A percentile compares a stretch with the other conserved stretches of the same genome.
Conservation (phyloP, 805 yeast genomes). For the Candida quercuum region DNA sequence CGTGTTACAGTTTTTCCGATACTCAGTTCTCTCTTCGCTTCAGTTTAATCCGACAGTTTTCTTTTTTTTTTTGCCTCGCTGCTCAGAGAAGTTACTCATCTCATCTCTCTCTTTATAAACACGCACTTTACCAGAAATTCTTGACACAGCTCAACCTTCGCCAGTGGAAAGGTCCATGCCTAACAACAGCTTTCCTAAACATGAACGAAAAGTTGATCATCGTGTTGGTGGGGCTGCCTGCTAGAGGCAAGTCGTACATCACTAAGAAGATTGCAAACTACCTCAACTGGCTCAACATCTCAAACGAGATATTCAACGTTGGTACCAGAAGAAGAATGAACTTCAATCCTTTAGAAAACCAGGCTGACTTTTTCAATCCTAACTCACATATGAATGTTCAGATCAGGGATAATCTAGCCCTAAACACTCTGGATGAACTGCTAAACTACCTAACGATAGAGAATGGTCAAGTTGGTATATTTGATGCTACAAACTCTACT, state of each 20-base stretch:
- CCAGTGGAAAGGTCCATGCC: too few species aligned
- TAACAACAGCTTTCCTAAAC: too few species aligned
- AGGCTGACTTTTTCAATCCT: conserved; percentile 34
- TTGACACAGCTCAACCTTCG: too few species aligned
- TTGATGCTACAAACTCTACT: conserved; percentile 50
- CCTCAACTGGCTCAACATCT: conserved; percentile 60
- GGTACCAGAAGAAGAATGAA: conserved; percentile 54
- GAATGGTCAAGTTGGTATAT: conserved; percentile 40
- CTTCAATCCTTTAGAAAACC: conserved; percentile 6
- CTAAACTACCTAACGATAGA: conserved; percentile 26
- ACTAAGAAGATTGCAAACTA: conserved; percentile 60
- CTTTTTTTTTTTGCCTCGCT: background rate
- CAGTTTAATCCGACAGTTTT: conserved; percentile 1
- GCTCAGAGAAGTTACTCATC: background rate
- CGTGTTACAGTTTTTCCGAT: too few species aligned
- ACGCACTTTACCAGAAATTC: too few species aligned
- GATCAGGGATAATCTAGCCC: conserved; percentile 40
- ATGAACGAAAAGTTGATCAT: conserved; percentile 43
- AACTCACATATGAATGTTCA: conserved; percentile 28
- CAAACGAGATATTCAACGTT: conserved; percentile 61
- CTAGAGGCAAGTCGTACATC: conserved; percentile 66
- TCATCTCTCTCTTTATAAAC: background rate
- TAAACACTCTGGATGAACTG: conserved; percentile 37
- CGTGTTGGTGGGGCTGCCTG: conserved; percentile 72
- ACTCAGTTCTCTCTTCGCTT: background rate